Conservation (phyloP, 495 filamentous ascomycete genomes). For the Podospora pseudopauciseta region DNA sequence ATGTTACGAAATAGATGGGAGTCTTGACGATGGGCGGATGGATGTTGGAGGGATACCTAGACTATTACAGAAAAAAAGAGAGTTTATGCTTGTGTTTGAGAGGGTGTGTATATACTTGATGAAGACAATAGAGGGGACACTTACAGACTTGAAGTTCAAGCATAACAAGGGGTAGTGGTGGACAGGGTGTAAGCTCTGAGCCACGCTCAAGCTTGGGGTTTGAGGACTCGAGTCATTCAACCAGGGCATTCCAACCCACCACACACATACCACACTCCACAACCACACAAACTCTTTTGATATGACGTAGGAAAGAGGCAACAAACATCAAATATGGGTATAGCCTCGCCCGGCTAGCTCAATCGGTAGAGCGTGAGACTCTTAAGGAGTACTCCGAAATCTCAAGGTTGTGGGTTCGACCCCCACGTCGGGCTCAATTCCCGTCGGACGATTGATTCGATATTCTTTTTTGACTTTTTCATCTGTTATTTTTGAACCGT, state of each 20-base stretch:
- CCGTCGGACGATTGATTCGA: background rate
- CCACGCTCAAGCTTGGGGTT: background rate
- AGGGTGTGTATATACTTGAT: conserved; percentile 1
- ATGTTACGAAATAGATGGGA: conserved; percentile 29
- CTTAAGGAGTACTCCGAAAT: conserved; percentile 48
- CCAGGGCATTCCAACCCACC: background rate
- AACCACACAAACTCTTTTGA: background rate
- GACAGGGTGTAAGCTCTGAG: background rate
- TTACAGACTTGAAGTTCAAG: background rate
- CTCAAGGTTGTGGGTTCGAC: conserved; percentile 8
- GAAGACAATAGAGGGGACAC: too few relatives aligned
- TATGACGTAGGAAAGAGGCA: too few relatives aligned
- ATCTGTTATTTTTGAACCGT: background rate
- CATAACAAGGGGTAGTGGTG: too few relatives aligned
- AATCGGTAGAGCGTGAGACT: conserved; percentile 83
- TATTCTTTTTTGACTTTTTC: conserved; percentile 1
- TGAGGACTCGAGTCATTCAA: background rate
- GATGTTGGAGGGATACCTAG: background rate
- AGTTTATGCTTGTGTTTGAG: background rate
- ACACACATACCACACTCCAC: background rate
- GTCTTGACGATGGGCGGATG: background rate
- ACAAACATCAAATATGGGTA: background rate
- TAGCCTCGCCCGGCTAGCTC: conserved; percentile 56
- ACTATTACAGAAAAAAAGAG: background rate
- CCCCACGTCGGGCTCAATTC: conserved; percentile 7